phyloP scores from a whole-genome alignment of 495 filamentous ascomycete genomes.

The Annulohypoxylon moriforme region DNA sequence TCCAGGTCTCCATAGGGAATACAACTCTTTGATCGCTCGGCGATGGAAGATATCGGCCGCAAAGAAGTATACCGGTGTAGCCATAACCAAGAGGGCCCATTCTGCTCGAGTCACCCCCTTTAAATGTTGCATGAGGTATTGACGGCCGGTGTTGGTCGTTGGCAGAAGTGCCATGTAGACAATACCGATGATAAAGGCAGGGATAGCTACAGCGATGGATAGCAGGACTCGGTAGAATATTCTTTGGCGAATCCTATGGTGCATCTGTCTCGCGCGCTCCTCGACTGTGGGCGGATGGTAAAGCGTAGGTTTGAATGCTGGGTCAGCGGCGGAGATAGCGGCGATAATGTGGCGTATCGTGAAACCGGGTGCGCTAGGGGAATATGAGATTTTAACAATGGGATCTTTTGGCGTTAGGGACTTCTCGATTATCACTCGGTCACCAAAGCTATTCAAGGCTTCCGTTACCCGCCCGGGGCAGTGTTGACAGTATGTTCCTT shows the following conservation, averaged over 20 bases:
- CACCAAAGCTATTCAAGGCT: background rate
- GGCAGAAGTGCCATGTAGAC: conserved; percentile 14
- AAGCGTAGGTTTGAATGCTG: background rate
- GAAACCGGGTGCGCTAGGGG: background rate
- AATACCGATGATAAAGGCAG: conserved; percentile 6
- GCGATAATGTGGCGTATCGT: conserved; percentile 11
- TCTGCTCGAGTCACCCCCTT: conserved; percentile 2
- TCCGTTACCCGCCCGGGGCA: conserved; percentile 2
- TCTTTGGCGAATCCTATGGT: background rate
- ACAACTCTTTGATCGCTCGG: conserved; percentile 4
- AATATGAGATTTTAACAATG: background rate
- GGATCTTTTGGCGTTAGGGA: background rate
- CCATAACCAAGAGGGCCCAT: conserved; percentile 10
- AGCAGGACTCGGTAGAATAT: conserved; percentile 6
- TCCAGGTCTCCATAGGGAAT: conserved; percentile 6
- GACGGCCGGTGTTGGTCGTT: background rate
- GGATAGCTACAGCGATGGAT: conserved; percentile 1
- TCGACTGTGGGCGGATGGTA: conserved; percentile 8
- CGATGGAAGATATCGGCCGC: conserved; percentile 14
- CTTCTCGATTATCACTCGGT: background rate
- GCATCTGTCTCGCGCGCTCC: conserved; percentile 12
- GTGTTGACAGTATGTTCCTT: conserved; percentile 4
- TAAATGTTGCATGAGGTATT: conserved; percentile 7
- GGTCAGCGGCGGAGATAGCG: background rate
- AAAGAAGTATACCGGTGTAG: conserved; percentile 8